Evolutionary conservation across 768 basidiomycete species (phyloP), one percentile per base, ranked within the genome.

Genomic region (Kwoniella heveanensis): DNA sequence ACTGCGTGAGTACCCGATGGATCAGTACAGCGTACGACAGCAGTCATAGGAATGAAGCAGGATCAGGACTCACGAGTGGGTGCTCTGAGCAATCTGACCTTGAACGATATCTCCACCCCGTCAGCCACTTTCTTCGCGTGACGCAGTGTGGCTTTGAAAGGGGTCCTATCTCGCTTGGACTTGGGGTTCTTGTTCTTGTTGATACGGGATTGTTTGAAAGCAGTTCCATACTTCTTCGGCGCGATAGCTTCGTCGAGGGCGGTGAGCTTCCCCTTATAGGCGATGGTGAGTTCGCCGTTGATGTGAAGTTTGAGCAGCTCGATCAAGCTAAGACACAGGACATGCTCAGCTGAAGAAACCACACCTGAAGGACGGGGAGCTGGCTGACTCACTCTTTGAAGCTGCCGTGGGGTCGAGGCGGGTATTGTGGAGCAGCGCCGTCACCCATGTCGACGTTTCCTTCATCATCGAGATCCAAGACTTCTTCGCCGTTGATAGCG

Each of bases 271-370:
- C 26, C 62, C 0, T 25, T 55, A 54, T 59, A 59, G 0, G 66
- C 44, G 29, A 57, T 37, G 27, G 39, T 57, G 22, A 89, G 83
- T 63, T 88, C 81, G 61, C 83, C 84, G 17, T 83, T 75, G 0
- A 85, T 82, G 12, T 86, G 86, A 27, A 90, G 82, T 3, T 85
- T 83, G 4, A 90, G 81, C 53, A 90, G 86, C 55, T 88, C 87
- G 56, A 88, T 83, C 22, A 89, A 82, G 68, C 67, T 73, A n/a
- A n/a, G n/a, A n/a, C n/a, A n/a, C n/a, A n/a, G n/a, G n/a, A n/a
- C n/a, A n/a, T n/a, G n/a, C n/a, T n/a, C n/a, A n/a, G n/a, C n/a
- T n/a, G n/a, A n/a, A n/a, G n/a, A n/a, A n/a, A n/a, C n/a, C n/a
- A n/a, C n/a, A n/a, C n/a, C n/a, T n/a, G n/a, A n/a, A n/a, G n/a